A percentile compares a stretch with the other conserved stretches of the same genome.
Evolutionary conservation across 257 asterid species (phyloP).

Genomic region (Gynochthodes officinalis): DNA sequence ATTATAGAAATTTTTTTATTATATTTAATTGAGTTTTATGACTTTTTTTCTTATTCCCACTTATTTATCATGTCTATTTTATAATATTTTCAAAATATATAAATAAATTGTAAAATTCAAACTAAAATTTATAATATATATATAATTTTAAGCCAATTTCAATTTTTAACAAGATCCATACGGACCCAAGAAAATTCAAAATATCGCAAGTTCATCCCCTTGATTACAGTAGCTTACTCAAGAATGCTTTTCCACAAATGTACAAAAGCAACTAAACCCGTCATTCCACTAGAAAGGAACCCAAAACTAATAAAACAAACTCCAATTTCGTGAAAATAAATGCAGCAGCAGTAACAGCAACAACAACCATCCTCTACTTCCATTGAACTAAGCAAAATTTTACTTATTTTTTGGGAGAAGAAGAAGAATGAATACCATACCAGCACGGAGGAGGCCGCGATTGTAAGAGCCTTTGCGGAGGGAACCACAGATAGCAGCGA

Average conservation of each 20-base stretch:
- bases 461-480: slow-evolving; percentile 61
- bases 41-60: too few species aligned
- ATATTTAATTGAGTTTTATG: too few species aligned
- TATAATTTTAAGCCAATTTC: too few species aligned
- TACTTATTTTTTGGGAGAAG: neutral
- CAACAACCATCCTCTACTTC: neutral
- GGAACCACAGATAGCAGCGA: slow-evolving; percentile 67
- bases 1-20: too few species aligned
- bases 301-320: neutral
- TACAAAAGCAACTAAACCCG: neutral
- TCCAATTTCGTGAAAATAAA: neutral
- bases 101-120: too few species aligned
- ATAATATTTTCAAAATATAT: too few species aligned
- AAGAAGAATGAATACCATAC: slow-evolving; percentile 42
- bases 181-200: too few species aligned
- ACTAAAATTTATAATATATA: too few species aligned
- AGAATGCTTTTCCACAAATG: neutral
- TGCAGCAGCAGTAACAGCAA: neutral
- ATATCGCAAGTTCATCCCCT: too few species aligned
- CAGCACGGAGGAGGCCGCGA: slow-evolving; percentile 60
- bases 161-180: too few species aligned
- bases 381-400: neutral
- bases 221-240: neutral
- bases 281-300: neutral
- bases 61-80: too few species aligned